Evolutionary conservation across 2,329 filamentous ascomycete genomes (phyloP).

Genomic region (Mollisiaceae sp.): DNA sequence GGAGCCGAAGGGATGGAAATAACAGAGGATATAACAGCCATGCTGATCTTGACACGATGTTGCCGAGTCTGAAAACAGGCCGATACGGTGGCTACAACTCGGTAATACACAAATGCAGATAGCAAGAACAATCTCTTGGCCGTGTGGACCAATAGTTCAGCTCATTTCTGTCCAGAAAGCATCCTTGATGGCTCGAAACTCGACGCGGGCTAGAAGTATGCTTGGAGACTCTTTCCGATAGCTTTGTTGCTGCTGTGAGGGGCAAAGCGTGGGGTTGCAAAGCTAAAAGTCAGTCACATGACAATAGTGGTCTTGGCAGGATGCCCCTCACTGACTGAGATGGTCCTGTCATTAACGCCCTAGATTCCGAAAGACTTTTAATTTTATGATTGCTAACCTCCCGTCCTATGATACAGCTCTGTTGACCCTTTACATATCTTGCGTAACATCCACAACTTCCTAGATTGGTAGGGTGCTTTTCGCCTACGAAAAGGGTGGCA

Average conservation of each 20-base stretch:
- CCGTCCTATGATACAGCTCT: slow-evolving; percentile 19
- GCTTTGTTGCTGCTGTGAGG: slow-evolving; percentile 3
- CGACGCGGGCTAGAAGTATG: not conserved
- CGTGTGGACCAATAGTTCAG: not conserved
- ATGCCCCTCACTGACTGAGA: not conserved
- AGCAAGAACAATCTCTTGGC: not conserved
- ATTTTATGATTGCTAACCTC: slow-evolving; percentile 1
- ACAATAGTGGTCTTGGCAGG: not conserved
- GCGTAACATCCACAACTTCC: not conserved
- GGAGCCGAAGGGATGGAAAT: not conserved
- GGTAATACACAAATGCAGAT: not conserved
- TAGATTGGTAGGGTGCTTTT: not conserved
- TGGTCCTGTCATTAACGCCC: not conserved
- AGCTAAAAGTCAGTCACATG: slow-evolving; percentile 1
- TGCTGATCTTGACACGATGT: slow-evolving; percentile 1
- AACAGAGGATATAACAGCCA: not conserved
- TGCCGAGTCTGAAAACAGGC: not conserved
- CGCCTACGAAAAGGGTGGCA: slow-evolving; percentile 75
- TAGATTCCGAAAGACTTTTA: slow-evolving; percentile 1
- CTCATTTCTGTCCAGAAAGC: not conserved
- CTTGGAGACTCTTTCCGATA: slow-evolving; percentile 2
- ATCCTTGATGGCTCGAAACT: not conserved
- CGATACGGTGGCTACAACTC: not conserved
- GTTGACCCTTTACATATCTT: slow-evolving; percentile 10
- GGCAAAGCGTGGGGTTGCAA: not conserved